Evolutionary conservation across 495 filamentous ascomycete species (phyloP), one percentile per base, ranked within the genome.

Genomic region (Tuber microsphaerosporum): DNA sequence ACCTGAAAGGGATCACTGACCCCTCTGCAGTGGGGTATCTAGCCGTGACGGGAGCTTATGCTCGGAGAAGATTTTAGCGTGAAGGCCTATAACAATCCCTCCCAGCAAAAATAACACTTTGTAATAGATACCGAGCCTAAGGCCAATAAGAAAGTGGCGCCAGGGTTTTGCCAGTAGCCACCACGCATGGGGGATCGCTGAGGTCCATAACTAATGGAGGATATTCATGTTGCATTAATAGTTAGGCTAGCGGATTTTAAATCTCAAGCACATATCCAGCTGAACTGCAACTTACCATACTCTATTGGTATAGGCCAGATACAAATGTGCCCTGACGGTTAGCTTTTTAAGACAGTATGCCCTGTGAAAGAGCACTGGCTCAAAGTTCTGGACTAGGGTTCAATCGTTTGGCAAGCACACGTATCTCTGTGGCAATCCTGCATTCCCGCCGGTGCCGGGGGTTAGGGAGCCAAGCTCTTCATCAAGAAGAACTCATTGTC

Each of bases 191-290:
- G 56, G 31, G 56, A 34, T 34, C 26, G 10, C 14, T 65, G n/a
- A 12, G 17, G 26, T 2, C 26, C 56, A 65, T 34, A 31, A 31
- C 14, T 34, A 65, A 65, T 31, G 26, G 56, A 17, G 56, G 56
- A 65, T 65, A 65, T 34, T 65, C 56, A 14, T 65, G 56, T 65
- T 65, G 56, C 56, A 65, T 61, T n/a, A 26, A 31, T 34, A 65
- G 56, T 34, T 65, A 34, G 56, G 7, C 56, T 65, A 34, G 56
- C 56, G 56, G 26, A n/a, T 65, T 65, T 65, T 65, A 65, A 65
- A 65, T 65, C 12, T 65, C n/a, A 19, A 19, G 26, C 56, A 65
- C 56, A 65, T 34, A 6, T 17, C 56, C 56, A 65, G 56, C 56
- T 65, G 56, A 65, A 34, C 26, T 65, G 9, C 56, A 1, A 31